Conservation (phyloP, 257 asterid species). For the Knoxia roxburghii region DNA sequence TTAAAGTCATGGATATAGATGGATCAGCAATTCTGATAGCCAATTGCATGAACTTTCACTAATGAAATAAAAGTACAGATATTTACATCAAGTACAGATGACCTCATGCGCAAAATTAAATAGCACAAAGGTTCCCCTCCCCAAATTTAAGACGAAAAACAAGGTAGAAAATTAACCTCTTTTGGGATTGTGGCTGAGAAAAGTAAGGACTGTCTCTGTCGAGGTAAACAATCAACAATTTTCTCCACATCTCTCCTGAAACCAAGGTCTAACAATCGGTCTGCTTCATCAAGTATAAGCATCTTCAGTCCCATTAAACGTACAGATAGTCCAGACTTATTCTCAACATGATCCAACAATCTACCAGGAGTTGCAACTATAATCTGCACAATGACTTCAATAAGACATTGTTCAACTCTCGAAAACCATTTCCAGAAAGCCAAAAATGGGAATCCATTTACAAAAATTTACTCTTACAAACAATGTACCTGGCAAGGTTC, state of each 20-base stretch:
- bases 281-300: constrained; percentile 96
- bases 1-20: background rate
- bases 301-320: constrained; percentile 84
- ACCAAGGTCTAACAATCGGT: constrained; percentile 78
- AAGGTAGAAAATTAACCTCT: constrained; percentile 50
- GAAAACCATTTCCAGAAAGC: background rate
- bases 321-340: constrained; percentile 81
- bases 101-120: background rate
- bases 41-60: background rate
- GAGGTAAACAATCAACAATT: constrained; percentile 89
- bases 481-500: constrained; percentile 69
- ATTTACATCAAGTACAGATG: background rate
- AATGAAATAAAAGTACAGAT: background rate
- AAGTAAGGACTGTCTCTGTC: constrained; percentile 74
- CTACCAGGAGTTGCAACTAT: constrained; percentile 97
- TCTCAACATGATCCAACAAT: constrained; percentile 89
- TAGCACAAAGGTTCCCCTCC: background rate
- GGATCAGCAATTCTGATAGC: constrained; percentile 7
- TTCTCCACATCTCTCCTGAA: constrained; percentile 88
- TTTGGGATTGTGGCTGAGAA: constrained; percentile 83
- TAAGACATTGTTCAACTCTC: background rate
- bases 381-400: constrained; percentile 49
- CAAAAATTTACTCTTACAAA: background rate
- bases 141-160: background rate
- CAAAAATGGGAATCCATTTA: no score